Percentiles rank a stretch among this genome's conserved stretches.
These are phyloP conservation scores for Apocynum venetum DNA, from an alignment of 257 asterid species.

Conservation along the genomic window DNA sequence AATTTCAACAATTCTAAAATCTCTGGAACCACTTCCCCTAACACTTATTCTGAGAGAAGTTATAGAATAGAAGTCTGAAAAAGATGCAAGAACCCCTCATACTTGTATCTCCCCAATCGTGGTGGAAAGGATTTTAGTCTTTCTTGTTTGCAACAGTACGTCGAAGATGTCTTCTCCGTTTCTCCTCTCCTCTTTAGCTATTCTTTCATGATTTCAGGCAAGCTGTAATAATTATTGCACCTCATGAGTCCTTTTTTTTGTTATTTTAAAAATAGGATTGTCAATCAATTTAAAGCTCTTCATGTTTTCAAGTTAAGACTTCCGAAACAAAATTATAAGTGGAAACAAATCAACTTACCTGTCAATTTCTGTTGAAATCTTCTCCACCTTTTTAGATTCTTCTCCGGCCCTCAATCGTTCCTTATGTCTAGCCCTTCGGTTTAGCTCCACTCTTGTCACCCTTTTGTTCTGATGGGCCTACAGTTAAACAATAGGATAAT, in stretches of 20 bases:
- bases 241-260: neutral
- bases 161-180: constrained; percentile 58
- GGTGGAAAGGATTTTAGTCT: constrained; percentile 70
- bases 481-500: neutral
- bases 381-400: constrained; percentile 44
- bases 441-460: constrained; percentile 68
- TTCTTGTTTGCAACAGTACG: constrained; percentile 65
- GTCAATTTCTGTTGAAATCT: constrained; percentile 67
- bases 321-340: neutral
- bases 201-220: constrained; percentile 67
- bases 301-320: neutral
- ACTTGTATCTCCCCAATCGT: constrained; percentile 85
- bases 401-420: constrained; percentile 59
- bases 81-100: constrained; percentile 20
- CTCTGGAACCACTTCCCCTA: neutral
- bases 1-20: neutral
- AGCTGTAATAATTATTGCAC: constrained; percentile 32
- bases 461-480: constrained; percentile 55
- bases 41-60: neutral
- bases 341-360: constrained; percentile 31
- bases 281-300: neutral
- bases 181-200: constrained; percentile 80
- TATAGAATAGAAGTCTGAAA: neutral
- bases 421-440: constrained; percentile 71
- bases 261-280: neutral